Conservation (phyloP, 2,329 filamentous ascomycete species). For the Microcera coccophila region DNA sequence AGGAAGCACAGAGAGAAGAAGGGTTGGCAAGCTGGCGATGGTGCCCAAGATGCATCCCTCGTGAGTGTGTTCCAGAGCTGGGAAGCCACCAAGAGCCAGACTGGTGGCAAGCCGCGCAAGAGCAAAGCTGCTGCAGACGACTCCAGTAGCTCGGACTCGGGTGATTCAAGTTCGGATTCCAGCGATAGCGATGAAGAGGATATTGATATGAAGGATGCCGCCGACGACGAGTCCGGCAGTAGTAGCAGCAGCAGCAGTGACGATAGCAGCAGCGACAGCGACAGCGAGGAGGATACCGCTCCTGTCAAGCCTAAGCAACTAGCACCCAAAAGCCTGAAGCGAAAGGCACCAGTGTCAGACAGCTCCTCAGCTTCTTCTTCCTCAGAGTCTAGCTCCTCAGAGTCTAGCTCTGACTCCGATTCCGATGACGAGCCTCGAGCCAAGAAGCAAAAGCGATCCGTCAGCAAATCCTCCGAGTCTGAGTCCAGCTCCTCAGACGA, state of each 20-base stretch:
- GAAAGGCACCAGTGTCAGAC: conserved; percentile 36
- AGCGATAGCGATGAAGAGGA: conserved; percentile 36
- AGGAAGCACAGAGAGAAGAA: conserved; percentile 57
- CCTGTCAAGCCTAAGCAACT: conserved; percentile 13
- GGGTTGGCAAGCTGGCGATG: conserved; percentile 38
- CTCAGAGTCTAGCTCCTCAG: conserved; percentile 35
- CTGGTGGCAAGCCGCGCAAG: conserved; percentile 18
- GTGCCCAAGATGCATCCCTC: conserved; percentile 36
- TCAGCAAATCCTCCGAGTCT: conserved; percentile 27
- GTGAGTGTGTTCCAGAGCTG: conserved; percentile 50
- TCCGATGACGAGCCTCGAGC: conserved; percentile 46
- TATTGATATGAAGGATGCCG: conserved; percentile 46
- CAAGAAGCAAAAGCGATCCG: conserved; percentile 49
- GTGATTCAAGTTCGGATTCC: conserved; percentile 32
- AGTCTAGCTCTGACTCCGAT: conserved; percentile 33
- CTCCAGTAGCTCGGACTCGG: conserved; percentile 15
- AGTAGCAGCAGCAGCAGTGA: conserved; percentile 30
- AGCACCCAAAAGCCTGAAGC: conserved; percentile 35
- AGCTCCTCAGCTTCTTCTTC: conserved; percentile 30
- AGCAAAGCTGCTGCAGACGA: conserved; percentile 20
- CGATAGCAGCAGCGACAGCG: conserved; percentile 21
- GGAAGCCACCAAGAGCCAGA: conserved; percentile 33
- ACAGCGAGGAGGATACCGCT: conserved; percentile 21
- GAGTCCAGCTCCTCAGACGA: conserved; percentile 32
- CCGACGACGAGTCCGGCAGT: conserved; percentile 29